A percentile compares a stretch with the other conserved stretches of the same genome.
Conservation (phyloP, 225 moss, liverwort and hornwort genomes). For the Ulota crispa region DNA sequence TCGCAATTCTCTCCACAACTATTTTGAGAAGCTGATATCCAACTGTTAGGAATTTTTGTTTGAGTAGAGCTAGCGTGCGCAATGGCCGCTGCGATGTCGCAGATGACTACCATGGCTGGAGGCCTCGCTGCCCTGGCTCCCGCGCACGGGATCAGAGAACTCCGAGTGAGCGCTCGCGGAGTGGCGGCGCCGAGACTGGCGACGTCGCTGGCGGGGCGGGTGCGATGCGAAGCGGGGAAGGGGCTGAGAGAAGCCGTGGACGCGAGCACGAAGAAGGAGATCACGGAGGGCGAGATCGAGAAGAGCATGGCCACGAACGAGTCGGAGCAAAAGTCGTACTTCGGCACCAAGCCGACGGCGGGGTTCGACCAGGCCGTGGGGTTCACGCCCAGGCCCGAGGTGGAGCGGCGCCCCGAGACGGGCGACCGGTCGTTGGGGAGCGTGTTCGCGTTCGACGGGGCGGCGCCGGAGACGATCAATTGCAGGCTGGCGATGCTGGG, state of each 20-base stretch:
- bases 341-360: conserved; percentile 35
- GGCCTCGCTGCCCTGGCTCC: conserved; percentile 1
- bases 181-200: neutral
- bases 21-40: neutral
- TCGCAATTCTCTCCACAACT: too few relatives aligned
- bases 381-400: conserved; percentile 38
- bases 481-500: conserved; percentile 35
- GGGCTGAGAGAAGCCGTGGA: conserved; percentile 16
- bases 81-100: conserved; percentile 18
- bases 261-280: conserved; percentile 22
- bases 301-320: conserved; percentile 31
- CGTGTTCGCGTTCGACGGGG: conserved; percentile 52
- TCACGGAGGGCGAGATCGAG: conserved; percentile 32
- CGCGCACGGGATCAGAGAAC: neutral
- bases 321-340: conserved; percentile 34
- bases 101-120: neutral
- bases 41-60: neutral
- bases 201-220: neutral
- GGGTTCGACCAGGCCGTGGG: conserved; percentile 40
- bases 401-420: conserved; percentile 46
- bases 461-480: conserved; percentile 46
- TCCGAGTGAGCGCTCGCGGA: neutral
- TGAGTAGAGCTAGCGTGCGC: neutral
- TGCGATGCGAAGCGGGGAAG: conserved; percentile 1
- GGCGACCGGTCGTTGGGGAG: conserved; percentile 35